These are phyloP conservation scores for Penicillium janthinellum DNA, from an alignment of 2,329 filamentous ascomycete species.

Conservation along the genomic window DNA sequence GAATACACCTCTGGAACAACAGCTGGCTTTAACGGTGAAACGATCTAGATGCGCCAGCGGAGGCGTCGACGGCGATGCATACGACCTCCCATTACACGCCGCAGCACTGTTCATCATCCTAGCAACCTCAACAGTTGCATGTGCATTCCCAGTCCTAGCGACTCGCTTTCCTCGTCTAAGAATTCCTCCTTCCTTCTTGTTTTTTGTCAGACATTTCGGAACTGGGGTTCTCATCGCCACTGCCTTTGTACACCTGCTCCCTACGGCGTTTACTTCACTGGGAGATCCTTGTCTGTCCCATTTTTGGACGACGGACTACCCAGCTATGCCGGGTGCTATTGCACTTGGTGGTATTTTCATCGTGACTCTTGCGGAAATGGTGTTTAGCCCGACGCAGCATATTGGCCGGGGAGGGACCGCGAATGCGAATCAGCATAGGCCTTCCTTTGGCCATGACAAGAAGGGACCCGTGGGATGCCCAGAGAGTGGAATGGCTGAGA, in stretches of 20 bases:
- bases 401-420: slow-evolving; percentile 28
- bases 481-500: not conserved
- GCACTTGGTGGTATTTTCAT: slow-evolving; percentile 49
- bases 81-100: slow-evolving; percentile 66
- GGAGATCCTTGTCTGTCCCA: slow-evolving; percentile 57
- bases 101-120: slow-evolving; percentile 67
- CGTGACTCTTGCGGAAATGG: slow-evolving; percentile 58
- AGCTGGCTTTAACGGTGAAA: slow-evolving; percentile 9
- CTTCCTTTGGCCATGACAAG: not conserved
- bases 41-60: slow-evolving; percentile 32
- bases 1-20: not conserved
- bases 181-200: slow-evolving; percentile 51
- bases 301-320: slow-evolving; percentile 51
- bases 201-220: slow-evolving; percentile 69
- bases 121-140: slow-evolving; percentile 56
- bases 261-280: slow-evolving; percentile 60
- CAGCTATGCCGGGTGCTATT: slow-evolving; percentile 53
- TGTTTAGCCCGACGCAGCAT: slow-evolving; percentile 48
- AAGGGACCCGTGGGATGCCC: not conserved
- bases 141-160: slow-evolving; percentile 67
- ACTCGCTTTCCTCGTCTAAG: slow-evolving; percentile 60
- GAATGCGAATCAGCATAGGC: too few relatives aligned
- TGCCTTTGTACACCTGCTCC: slow-evolving; percentile 76
- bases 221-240: slow-evolving; percentile 86
- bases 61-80: slow-evolving; percentile 39